Conservation (phyloP, 1,139 yeast species). For the Nakaseomyces sp. region DNA sequence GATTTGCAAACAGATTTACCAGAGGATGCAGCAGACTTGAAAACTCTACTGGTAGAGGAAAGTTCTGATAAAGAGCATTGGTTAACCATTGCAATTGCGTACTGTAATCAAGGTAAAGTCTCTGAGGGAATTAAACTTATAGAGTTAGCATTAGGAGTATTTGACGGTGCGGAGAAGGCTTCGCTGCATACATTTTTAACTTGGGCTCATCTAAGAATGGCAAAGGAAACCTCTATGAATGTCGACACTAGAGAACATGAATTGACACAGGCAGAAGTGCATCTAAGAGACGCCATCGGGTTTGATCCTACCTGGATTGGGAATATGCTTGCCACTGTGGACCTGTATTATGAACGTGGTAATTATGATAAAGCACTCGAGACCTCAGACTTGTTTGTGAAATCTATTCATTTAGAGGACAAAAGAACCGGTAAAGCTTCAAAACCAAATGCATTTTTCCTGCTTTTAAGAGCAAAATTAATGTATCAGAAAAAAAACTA, state of each 20-base stretch:
- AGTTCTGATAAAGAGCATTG: slow-evolving; percentile 69
- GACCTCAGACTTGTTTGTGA: slow-evolving; percentile 47
- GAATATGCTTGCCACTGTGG: slow-evolving; percentile 55
- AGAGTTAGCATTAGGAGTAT: slow-evolving; percentile 47
- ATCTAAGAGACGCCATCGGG: slow-evolving; percentile 32
- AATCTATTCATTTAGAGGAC: slow-evolving; percentile 32
- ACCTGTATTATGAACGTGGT: slow-evolving; percentile 40
- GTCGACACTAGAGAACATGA: slow-evolving; percentile 25
- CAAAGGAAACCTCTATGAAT: slow-evolving; percentile 33
- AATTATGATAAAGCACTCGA: slow-evolving; percentile 60
- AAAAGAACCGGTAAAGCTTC: slow-evolving; percentile 23
- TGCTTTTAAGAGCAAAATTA: slow-evolving; percentile 78
- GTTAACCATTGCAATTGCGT: slow-evolving; percentile 76
- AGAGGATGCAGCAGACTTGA: slow-evolving; percentile 78
- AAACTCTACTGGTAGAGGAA: slow-evolving; percentile 70
- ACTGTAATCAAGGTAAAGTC: slow-evolving; percentile 51
- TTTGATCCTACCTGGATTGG: slow-evolving; percentile 39
- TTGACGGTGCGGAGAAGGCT: slow-evolving; percentile 39
- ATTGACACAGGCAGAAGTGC: slow-evolving; percentile 31
- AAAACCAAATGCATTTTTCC: slow-evolving; percentile 59
- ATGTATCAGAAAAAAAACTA: slow-evolving; percentile 66
- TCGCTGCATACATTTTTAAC: slow-evolving; percentile 56
- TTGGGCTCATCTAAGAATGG: slow-evolving; percentile 61
- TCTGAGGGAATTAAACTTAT: slow-evolving; percentile 60
- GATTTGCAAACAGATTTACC: slow-evolving; percentile 68